Evolutionary conservation across 768 basidiomycete genomes (phyloP).

Genomic region (Tylopilus rubrobrunneus): DNA sequence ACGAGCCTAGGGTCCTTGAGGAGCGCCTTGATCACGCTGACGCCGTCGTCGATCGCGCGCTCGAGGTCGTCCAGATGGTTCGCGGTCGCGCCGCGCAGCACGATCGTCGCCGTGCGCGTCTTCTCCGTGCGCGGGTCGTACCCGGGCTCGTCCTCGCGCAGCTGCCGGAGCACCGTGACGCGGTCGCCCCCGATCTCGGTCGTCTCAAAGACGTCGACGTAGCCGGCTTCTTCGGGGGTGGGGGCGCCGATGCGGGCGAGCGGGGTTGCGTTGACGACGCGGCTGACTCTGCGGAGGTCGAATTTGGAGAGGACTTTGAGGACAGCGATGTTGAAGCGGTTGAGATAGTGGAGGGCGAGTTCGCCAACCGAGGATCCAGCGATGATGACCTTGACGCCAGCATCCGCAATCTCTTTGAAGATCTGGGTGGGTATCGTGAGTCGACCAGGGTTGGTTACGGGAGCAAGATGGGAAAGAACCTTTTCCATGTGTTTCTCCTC

Average conservation of each 20-base stretch:
- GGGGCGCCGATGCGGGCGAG: constrained; percentile 95
- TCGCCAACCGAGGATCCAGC: constrained; percentile 93
- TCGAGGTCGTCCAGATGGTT: constrained; percentile 96
- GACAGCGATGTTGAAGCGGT: constrained; percentile 89
- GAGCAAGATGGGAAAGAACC: constrained; percentile 30
- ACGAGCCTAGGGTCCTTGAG: constrained; percentile 88
- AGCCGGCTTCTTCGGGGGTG: constrained; percentile 93
- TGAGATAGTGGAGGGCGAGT: constrained; percentile 94
- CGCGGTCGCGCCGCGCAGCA: constrained; percentile 90
- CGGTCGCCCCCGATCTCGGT: constrained; percentile 97
- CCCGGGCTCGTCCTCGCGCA: constrained; percentile 59
- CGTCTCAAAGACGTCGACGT: constrained; percentile 91
- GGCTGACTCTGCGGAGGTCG: constrained; percentile 89
- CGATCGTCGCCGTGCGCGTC: constrained; percentile 89
- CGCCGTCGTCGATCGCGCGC: constrained; percentile 93
- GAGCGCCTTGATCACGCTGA: constrained; percentile 90
- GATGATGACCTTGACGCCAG: constrained; percentile 91
- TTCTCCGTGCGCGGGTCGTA: constrained; percentile 61
- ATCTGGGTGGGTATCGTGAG: constrained; percentile 47
- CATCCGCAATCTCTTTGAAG: constrained; percentile 94
- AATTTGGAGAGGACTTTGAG: constrained; percentile 98
- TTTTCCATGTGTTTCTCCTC: constrained; percentile 98
- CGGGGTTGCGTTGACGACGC: constrained; percentile 94
- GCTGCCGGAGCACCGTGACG: constrained; percentile 92
- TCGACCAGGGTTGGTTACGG: too few species aligned